Evolutionary conservation across 164 flowering plant genomes (phyloP).

Genomic region (Berberis vulgaris): DNA sequence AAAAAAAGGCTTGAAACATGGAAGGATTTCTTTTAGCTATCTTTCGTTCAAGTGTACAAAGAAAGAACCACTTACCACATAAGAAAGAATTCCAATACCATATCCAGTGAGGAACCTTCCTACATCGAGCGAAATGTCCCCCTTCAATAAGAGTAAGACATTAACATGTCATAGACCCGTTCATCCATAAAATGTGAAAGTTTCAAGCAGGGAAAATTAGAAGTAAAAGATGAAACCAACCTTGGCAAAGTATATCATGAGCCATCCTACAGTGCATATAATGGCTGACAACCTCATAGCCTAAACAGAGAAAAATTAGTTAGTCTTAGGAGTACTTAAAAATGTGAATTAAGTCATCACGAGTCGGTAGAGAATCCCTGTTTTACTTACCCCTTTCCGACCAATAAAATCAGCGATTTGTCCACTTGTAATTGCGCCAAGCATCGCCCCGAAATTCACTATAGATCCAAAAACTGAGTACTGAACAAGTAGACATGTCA

Average conservation of each 20-base stretch:
- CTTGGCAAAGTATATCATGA: slow-evolving; percentile 67
- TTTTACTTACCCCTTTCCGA: slow-evolving; percentile 61
- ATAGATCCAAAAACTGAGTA: slow-evolving; percentile 72
- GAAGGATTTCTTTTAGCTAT: background rate
- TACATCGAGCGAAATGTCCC: slow-evolving; percentile 47
- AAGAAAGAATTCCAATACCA: slow-evolving; percentile 83
- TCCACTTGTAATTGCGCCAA: slow-evolving; percentile 75
- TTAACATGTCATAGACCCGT: background rate
- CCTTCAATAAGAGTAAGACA: slow-evolving; percentile 26
- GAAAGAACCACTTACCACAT: slow-evolving; percentile 43
- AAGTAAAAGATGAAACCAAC: slow-evolving; percentile 22
- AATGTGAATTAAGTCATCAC: too few species aligned
- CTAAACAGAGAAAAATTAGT: slow-evolving; percentile 17
- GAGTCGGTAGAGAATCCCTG: background rate
- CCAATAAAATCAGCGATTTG: slow-evolving; percentile 56
- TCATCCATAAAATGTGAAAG: background rate
- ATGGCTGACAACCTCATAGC: slow-evolving; percentile 57
- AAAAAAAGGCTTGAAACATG: too few species aligned
- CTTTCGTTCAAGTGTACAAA: background rate
- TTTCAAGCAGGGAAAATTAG: background rate
- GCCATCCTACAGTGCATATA: slow-evolving; percentile 71
- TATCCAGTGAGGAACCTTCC: slow-evolving; percentile 81
- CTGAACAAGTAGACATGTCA: slow-evolving; percentile 17
- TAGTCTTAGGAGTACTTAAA: too few species aligned
- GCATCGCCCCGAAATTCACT: slow-evolving; percentile 76